phyloP scores from a whole-genome alignment of 23 red algal genomes.

The Cyanidioschyzon merolae region DNA sequence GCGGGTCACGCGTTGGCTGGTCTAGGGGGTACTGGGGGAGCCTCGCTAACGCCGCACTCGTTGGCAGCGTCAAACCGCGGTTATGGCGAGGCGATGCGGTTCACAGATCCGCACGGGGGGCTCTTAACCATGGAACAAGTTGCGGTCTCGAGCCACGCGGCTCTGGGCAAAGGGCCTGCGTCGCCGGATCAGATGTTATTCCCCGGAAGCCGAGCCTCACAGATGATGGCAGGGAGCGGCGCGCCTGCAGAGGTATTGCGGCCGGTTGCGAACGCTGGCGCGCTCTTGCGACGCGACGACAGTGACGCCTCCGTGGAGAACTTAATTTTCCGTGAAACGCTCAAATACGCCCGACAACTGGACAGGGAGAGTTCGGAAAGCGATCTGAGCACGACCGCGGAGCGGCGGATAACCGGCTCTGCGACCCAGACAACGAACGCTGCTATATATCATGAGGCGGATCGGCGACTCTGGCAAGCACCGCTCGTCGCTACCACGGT shows the following conservation, averaged over 20 bases:
- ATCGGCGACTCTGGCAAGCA: constrained; percentile 25
- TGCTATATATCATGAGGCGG: neutral
- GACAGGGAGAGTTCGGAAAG: neutral
- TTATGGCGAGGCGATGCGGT: neutral
- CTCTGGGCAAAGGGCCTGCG: neutral
- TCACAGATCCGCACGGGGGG: neutral
- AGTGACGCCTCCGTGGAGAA: constrained; percentile 56
- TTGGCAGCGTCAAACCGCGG: neutral
- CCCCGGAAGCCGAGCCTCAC: too few relatives aligned
- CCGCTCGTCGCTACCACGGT: constrained; percentile 12
- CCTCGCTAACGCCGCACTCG: neutral
- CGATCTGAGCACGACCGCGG: constrained; percentile 5
- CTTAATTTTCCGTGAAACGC: constrained; percentile 79
- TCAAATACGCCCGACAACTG: constrained; percentile 25
- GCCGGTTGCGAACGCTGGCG: neutral
- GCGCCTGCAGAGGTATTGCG: neutral
- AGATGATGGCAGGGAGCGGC: neutral
- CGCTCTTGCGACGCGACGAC: constrained; percentile 16
- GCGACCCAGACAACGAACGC: constrained; percentile 15
- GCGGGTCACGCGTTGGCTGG: neutral
- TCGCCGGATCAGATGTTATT: neutral
- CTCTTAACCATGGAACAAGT: neutral
- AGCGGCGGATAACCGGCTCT: neutral
- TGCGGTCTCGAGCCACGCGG: neutral
- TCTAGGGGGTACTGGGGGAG: neutral